A percentile compares a stretch with the other conserved stretches of the same genome.
These are phyloP conservation scores for Colletotrichum zoysiae DNA, from an alignment of 2,329 filamentous ascomycete genomes.

Conservation along the genomic window DNA sequence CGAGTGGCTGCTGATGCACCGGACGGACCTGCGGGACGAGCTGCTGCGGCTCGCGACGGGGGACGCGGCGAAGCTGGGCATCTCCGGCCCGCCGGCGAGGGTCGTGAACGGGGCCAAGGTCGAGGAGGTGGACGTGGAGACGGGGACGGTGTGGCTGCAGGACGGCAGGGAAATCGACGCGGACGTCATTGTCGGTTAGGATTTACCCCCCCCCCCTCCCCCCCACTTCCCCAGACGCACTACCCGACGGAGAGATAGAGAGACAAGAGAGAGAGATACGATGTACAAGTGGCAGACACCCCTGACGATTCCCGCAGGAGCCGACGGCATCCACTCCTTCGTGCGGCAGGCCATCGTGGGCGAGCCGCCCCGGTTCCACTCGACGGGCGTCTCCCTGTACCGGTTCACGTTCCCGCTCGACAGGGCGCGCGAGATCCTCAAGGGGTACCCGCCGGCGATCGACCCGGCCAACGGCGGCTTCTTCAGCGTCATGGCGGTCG, in stretches of 20 bases:
- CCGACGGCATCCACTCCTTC: constrained; percentile 35
- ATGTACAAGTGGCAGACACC: background rate
- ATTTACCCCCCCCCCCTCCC: background rate
- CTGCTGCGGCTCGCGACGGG: constrained; percentile 27
- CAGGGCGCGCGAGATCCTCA: constrained; percentile 17
- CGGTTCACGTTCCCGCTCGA: constrained; percentile 28
- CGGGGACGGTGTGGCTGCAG: constrained; percentile 15
- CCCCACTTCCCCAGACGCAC: too few species aligned
- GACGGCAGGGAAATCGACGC: constrained; percentile 12
- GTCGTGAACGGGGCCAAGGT: constrained; percentile 14
- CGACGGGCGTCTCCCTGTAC: constrained; percentile 30
- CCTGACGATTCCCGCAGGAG: constrained; percentile 12
- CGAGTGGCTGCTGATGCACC: constrained; percentile 36
- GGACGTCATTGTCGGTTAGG: constrained; percentile 35
- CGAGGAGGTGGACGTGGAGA: constrained; percentile 20
- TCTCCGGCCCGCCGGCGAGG: constrained; percentile 24
- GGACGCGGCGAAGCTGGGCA: constrained; percentile 32
- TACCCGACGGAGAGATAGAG: background rate
- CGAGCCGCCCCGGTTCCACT: background rate
- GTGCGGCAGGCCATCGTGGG: constrained; percentile 22
- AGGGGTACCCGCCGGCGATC: constrained; percentile 18
- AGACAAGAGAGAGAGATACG: background rate
- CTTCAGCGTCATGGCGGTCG: constrained; percentile 28
- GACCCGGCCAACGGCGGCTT: constrained; percentile 18
- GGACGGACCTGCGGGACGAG: constrained; percentile 19